Conservation (phyloP, 2,329 filamentous ascomycete species). For the Leptographium procerum region DNA sequence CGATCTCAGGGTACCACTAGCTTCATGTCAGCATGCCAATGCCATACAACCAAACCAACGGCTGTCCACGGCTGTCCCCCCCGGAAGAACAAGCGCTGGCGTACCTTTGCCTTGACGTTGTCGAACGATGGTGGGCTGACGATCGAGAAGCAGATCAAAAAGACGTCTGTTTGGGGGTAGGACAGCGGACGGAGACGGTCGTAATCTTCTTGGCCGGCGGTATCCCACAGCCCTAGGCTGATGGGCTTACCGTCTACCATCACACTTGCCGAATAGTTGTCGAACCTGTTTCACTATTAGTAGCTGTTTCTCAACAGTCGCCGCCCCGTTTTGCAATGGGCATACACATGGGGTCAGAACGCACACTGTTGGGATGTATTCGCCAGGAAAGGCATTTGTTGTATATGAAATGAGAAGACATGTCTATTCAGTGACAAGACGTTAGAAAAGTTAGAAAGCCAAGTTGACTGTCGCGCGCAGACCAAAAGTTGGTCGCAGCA, state of each 20-base stretch:
- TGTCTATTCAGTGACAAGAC: conserved; percentile 47
- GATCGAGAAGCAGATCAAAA: conserved; percentile 97
- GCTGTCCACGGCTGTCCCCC: too few species aligned
- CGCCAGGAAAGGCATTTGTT: conserved; percentile 98
- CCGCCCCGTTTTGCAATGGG: neutral
- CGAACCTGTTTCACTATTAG: conserved; percentile 51
- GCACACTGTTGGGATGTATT: conserved; percentile 98
- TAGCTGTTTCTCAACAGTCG: neutral
- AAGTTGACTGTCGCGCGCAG: too few species aligned
- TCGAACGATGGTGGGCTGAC: conserved; percentile 96
- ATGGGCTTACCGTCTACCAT: conserved; percentile 99
- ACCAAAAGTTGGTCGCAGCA: neutral
- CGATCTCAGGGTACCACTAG: conserved; percentile 95
- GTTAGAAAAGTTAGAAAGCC: neutral
- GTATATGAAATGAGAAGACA: conserved; percentile 99
- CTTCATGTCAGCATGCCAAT: neutral
- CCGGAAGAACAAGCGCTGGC: conserved; percentile 18
- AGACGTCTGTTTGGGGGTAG: conserved; percentile 97
- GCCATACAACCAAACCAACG: too few species aligned
- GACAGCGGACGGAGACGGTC: conserved; percentile 88
- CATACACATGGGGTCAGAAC: conserved; percentile 21
- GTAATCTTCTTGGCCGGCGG: conserved; percentile 96
- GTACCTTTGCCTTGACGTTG: conserved; percentile 96
- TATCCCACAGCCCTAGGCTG: conserved; percentile 96
- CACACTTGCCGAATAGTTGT: conserved; percentile 98